Conservation (phyloP, 192 early-diverging fungal species). For the Helicostylum pulchrum region DNA sequence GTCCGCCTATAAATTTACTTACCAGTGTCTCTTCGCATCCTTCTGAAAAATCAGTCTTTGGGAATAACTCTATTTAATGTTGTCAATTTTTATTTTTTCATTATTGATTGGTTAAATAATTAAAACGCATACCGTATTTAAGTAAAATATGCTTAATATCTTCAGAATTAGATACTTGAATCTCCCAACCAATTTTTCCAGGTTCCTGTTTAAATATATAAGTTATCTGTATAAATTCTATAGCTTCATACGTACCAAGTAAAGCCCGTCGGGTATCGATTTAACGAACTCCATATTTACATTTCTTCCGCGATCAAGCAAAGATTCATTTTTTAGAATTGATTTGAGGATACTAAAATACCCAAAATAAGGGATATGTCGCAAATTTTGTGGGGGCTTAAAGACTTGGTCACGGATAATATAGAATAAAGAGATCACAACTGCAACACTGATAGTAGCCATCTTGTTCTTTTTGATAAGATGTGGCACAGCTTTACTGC, state of each 20-base stretch:
- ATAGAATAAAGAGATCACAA: neutral
- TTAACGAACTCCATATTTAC: neutral
- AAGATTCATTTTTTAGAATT: neutral
- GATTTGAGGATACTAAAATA: neutral
- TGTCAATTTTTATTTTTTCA: neutral
- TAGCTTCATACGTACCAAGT: neutral
- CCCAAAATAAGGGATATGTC: constrained; percentile 5
- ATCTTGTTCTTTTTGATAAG: neutral
- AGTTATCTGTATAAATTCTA: neutral
- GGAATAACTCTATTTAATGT: neutral
- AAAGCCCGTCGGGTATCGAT: neutral
- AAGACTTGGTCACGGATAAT: neutral
- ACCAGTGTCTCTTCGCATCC: too few species aligned
- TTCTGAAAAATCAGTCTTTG: neutral
- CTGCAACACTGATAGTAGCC: neutral
- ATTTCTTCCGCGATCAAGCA: neutral
- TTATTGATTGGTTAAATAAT: neutral
- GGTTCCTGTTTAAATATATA: neutral
- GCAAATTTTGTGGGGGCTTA: neutral
- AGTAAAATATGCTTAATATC: neutral
- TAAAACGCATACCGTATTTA: neutral
- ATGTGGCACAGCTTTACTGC: neutral
- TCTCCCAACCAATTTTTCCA: neutral
- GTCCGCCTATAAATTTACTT: too few species aligned
- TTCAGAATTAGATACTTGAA: neutral